These are phyloP conservation scores for Fusarium oligoseptatum DNA, from an alignment of 2,329 filamentous ascomycete genomes.

Conservation along the genomic window DNA sequence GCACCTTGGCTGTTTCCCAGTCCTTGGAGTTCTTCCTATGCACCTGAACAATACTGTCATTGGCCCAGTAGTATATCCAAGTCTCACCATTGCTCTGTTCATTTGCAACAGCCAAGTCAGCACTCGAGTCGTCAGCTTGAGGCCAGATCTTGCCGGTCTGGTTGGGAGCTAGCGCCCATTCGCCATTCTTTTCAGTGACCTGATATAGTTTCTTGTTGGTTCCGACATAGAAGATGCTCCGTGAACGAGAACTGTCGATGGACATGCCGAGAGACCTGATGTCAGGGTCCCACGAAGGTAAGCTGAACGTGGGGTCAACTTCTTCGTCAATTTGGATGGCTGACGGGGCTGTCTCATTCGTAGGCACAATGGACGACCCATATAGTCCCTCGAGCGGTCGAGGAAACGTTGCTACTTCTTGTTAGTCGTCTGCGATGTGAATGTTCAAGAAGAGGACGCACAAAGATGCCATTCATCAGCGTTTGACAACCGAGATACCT, in stretches of 20 bases:
- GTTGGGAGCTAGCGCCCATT: background rate
- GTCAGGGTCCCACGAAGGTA: background rate
- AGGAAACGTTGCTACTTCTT: background rate
- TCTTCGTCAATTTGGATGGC: background rate
- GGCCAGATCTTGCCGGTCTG: background rate
- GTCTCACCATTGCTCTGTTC: background rate
- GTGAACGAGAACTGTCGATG: background rate
- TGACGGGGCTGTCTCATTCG: background rate
- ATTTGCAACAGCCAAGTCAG: background rate
- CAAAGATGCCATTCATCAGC: background rate
- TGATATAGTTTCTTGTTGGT: background rate
- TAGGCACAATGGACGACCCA: background rate
- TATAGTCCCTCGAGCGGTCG: background rate
- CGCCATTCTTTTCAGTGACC: background rate
- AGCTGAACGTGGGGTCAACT: background rate
- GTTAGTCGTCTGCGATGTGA: background rate
- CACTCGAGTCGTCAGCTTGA: background rate
- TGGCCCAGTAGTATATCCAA: constrained; percentile 10
- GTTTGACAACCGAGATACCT: background rate
- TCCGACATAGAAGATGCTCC: constrained; percentile 2
- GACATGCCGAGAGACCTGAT: background rate
- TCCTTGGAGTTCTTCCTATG: background rate
- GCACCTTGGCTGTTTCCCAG: background rate
- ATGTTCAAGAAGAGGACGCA: background rate
- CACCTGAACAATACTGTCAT: background rate